These are phyloP conservation scores for Sugiyamaella boreocaroliniensis DNA, from an alignment of 805 yeast species.

Conservation along the genomic window DNA sequence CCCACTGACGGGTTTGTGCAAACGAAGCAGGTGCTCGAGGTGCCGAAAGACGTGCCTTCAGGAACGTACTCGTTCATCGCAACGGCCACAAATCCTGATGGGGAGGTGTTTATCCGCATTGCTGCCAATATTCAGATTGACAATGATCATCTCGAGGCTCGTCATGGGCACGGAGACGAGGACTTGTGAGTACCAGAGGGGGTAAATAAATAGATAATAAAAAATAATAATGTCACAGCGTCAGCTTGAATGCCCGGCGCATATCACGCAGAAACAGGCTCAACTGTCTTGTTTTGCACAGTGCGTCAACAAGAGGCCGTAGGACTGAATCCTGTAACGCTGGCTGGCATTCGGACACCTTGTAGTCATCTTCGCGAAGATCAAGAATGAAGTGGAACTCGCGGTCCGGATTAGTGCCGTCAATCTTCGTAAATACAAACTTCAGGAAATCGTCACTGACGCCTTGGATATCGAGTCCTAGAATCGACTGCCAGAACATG, in stretches of 20 bases:
- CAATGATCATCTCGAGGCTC: not conserved
- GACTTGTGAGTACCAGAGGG: not conserved
- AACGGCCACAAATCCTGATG: constrained; percentile 19
- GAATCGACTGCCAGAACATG: constrained; percentile 42
- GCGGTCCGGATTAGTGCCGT: constrained; percentile 36
- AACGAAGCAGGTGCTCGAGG: constrained; percentile 20
- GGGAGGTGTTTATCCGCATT: constrained; percentile 17
- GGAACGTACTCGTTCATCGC: constrained; percentile 28
- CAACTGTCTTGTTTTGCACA: constrained; percentile 24
- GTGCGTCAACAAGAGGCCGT: constrained; percentile 15
- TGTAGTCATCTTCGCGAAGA: constrained; percentile 36
- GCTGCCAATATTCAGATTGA: constrained; percentile 17
- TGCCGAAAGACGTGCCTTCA: constrained; percentile 25
- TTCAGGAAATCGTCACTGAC: constrained; percentile 40
- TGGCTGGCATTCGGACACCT: constrained; percentile 37
- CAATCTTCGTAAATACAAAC: constrained; percentile 46
- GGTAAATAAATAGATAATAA: not conserved
- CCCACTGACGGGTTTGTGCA: constrained; percentile 6
- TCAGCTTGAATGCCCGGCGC: constrained; percentile 22
- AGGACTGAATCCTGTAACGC: constrained; percentile 25
- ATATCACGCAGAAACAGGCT: constrained; percentile 25
- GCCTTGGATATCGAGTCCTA: constrained; percentile 52
- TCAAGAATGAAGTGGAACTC: constrained; percentile 42
- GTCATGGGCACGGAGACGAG: constrained; percentile 7
- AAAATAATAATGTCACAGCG: not conserved